Base-by-base conservation (phyloP, 768 basidiomycete species). In the Lepiota venenata region DNA sequence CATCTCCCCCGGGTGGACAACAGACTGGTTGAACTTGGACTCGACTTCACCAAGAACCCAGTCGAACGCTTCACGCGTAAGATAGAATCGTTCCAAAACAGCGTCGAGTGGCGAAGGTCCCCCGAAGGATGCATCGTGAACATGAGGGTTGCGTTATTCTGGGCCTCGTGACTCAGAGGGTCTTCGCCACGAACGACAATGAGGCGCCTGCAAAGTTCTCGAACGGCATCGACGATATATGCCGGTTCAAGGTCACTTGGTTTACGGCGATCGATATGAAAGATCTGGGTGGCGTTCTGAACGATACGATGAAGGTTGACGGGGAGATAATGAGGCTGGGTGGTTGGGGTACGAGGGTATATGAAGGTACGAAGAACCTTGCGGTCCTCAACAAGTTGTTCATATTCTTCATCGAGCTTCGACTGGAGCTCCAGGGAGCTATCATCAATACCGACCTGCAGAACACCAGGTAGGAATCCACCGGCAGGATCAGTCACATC, bases 1-100 rank as follows among this genome's bases (percentile, higher is more conserved):
- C 97, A 99, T 99, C 72, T 98, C 97, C 42, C 96, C 95, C 0
- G 97, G 92, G 63, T 97, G 89, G 9, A 83, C 93, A 2, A 96
- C 62, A 2, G 97, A 89, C 61, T 87, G 88, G 65, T 98, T 96
- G 79, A 98, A 98, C 68, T 95, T 94, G 42, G 91, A 80, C 68
- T 98, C 95, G 27, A 98, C 83, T 71, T 98, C 97, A 58, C 97
- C 90, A 47, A 98, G 63, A 1, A 98, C 93, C 97, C 97, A 99
- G 64, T 98, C 94, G 66, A 97, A 98, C 2, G 96, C 96, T 70
- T 97, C 93, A 41, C 83, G 79, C 57, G 89, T 94, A 35, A 98
- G 77, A 62, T 95, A 94, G 68, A 83, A 85, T 60, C 85, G 83
- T 71, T 97, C 93, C 57, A 99, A 68, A 1, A 98, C 92, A n/a